Evolutionary conservation across 305 asterid genomes (phyloP).

Genomic region (Fraxinus platypoda): DNA sequence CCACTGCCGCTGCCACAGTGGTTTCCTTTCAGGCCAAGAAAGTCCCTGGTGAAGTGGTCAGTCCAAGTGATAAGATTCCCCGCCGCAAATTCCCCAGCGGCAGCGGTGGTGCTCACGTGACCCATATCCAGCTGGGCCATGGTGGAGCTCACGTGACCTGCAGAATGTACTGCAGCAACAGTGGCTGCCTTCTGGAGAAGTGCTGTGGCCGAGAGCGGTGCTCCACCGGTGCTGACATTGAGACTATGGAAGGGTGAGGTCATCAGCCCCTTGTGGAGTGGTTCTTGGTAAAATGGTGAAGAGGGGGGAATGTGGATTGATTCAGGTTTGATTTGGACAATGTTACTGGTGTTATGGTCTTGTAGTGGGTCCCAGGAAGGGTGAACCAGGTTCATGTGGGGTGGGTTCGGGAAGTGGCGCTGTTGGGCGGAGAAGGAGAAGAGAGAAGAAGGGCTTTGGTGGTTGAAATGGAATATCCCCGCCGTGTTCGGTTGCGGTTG

Average conservation of each 20-base stretch:
- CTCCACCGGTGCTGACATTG: conserved; percentile 15
- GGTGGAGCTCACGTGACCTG: conserved; percentile 51
- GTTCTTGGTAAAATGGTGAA: conserved; percentile 41
- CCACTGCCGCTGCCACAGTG: conserved; percentile 25
- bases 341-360: conserved; percentile 38
- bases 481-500: conserved; percentile 10
- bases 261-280: conserved; percentile 20
- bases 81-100: conserved; percentile 17
- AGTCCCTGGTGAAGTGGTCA: conserved; percentile 65
- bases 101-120: conserved; percentile 26
- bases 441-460: conserved; percentile 26
- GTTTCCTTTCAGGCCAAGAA: conserved; percentile 64
- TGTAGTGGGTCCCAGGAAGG: conserved; percentile 46
- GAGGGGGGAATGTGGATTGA: conserved; percentile 42
- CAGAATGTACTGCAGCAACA: conserved; percentile 25
- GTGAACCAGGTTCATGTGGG: conserved; percentile 20
- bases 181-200: conserved; percentile 75
- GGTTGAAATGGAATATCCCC: conserved; percentile 28
- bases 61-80: conserved; percentile 40
- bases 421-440: conserved; percentile 39
- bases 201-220: conserved; percentile 68
- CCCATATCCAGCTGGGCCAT: conserved; percentile 63
- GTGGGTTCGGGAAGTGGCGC: conserved; percentile 28
- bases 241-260: conserved; percentile 34
- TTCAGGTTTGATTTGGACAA: conserved; percentile 55